Evolutionary conservation across 495 filamentous ascomycete species (phyloP).

Genomic region (Glonium stellatum): DNA sequence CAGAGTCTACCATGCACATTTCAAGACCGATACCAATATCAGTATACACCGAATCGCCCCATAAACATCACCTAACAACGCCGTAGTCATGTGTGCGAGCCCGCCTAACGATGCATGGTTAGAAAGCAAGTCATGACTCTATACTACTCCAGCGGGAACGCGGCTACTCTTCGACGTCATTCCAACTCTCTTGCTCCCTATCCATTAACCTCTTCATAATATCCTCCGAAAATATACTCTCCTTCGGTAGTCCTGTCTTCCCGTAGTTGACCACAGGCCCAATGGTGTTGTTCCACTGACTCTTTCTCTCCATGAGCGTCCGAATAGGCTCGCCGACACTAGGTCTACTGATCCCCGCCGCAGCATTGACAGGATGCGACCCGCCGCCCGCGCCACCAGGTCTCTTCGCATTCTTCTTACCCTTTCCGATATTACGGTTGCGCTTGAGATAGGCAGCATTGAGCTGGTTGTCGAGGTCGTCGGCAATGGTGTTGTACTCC

Average conservation of each 20-base stretch:
- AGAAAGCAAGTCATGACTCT: too few relatives aligned
- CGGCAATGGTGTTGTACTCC: conserved; percentile 92
- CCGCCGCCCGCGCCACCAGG: conserved; percentile 56
- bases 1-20: too few relatives aligned
- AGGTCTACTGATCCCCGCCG: conserved; percentile 57
- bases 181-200: conserved; percentile 56
- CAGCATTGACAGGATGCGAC: conserved; percentile 43
- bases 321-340: conserved; percentile 87
- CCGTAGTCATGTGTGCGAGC: too few relatives aligned
- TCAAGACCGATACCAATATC: too few relatives aligned
- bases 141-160: too few relatives aligned
- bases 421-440: conserved; percentile 87
- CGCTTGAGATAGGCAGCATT: conserved; percentile 93
- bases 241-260: conserved; percentile 50
- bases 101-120: too few relatives aligned
- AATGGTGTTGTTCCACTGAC: conserved; percentile 81
- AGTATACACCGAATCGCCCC: too few relatives aligned
- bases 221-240: conserved; percentile 59
- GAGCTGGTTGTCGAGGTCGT: conserved; percentile 93
- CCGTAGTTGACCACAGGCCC: conserved; percentile 79
- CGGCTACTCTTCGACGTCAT: conserved; percentile 11
- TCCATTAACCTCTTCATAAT: conserved; percentile 53
- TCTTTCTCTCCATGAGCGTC: conserved; percentile 80
- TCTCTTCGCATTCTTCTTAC: conserved; percentile 80
- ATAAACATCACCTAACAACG: too few relatives aligned